Evolutionary conservation across 805 yeast species (phyloP), one percentile per base, ranked within the genome.

Genomic region (Pichia eremophila): DNA sequence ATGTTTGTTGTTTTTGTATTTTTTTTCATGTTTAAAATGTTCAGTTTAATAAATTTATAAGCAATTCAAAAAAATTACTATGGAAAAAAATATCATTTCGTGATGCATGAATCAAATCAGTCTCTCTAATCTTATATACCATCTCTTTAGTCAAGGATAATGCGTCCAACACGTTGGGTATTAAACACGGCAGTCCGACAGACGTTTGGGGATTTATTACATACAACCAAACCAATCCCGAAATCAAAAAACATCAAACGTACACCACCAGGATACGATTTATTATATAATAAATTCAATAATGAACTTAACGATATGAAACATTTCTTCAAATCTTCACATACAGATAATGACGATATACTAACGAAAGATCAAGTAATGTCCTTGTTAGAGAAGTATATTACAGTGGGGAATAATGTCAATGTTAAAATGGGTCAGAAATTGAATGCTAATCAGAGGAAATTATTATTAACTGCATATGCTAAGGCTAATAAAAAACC

Each of bases 201-300:
- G 40, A 46, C 56, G 29, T 51, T 50, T 50, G 57, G 54, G 25
- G 54, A 46, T 41, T 28, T 43, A 7, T 15, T 50, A 9, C 39
- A 35, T 10, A 36, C 29, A 28, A n/a, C 19, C 6, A 28, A 27
- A 15, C 3, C 8, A 43, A 19, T 25, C 3, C 18, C 28, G 29
- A 12, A 29, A 15, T 15, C 31, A 29, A 35, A 22, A 22, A 5
- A 1, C n/a, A 17, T 40, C 12, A 5, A 29, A 18, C 37, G 22
- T 37, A 62, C 64, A 22, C 47, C 51, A 40, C 45, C 50, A 40
- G 65, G 64, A 6, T 62, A 53, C 40, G 43, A 54, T 0, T 52
- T 58, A 34, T 54, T 63, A 41, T 37, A 46, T 8, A 22, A 39
- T 11, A 50, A 50, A 18, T 63, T 58, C 47, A 46, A 44, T 9